Evolutionary conservation across 1,139 yeast genomes (phyloP).

Genomic region (Diutina scorzettiae): DNA sequence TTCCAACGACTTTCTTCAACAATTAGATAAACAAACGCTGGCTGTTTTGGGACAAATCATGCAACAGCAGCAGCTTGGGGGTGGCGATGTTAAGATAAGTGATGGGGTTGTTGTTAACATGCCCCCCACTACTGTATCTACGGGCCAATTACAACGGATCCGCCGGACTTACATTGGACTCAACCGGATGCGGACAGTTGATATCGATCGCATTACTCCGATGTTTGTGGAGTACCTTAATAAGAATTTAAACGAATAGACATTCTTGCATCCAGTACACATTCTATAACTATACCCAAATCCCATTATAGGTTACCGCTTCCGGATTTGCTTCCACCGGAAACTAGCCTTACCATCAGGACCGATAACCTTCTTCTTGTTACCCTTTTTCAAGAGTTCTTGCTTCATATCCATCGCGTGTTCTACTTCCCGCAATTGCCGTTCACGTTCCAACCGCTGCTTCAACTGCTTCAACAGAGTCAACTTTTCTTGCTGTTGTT

Average conservation of each 20-base stretch:
- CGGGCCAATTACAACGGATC: constrained; percentile 73
- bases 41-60: constrained; percentile 45
- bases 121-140: constrained; percentile 52
- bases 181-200: constrained; percentile 68
- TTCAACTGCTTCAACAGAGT: constrained; percentile 44
- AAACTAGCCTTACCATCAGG: constrained; percentile 56
- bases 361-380: constrained; percentile 61
- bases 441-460: constrained; percentile 53
- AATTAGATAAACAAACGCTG: constrained; percentile 64
- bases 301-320: constrained; percentile 30
- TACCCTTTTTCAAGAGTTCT: constrained; percentile 85
- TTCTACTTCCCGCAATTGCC: constrained; percentile 56
- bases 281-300: constrained; percentile 3
- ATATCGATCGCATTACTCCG: constrained; percentile 51
- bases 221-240: constrained; percentile 67
- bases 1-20: constrained; percentile 64
- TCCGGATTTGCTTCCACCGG: constrained; percentile 83
- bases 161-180: constrained; percentile 71
- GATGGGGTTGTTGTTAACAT: constrained; percentile 38
- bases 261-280: not conserved
- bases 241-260: constrained; percentile 12
- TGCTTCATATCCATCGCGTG: constrained; percentile 63
- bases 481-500: constrained; percentile 42
- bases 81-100: constrained; percentile 39
- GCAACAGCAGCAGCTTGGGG: constrained; percentile 44